A percentile compares a stretch with the other conserved stretches of the same genome.
These are phyloP conservation scores for Cyberlindnera mycetangii DNA, from an alignment of 805 yeast genomes.

Conservation along the genomic window DNA sequence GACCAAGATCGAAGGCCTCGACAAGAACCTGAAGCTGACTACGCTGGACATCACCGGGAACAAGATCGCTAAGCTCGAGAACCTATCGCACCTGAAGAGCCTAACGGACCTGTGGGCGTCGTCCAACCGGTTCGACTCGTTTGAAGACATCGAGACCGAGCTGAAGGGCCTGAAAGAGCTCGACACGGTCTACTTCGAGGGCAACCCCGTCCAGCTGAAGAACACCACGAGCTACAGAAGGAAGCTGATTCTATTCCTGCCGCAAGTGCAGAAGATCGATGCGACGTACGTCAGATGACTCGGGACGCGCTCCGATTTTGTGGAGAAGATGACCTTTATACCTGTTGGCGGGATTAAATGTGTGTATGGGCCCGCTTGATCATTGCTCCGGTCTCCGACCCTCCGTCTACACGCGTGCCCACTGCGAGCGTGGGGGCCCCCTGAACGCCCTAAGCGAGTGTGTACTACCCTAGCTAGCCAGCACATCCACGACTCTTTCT, in stretches of 20 bases:
- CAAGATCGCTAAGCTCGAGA: constrained; percentile 55
- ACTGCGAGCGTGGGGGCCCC: background rate
- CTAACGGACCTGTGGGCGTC: constrained; percentile 96
- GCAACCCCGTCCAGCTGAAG: constrained; percentile 77
- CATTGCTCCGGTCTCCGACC: background rate
- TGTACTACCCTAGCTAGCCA: no score
- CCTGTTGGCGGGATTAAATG: no score
- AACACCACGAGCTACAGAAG: constrained; percentile 83
- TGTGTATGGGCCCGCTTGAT: background rate
- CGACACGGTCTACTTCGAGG: constrained; percentile 91
- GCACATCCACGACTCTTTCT: no score
- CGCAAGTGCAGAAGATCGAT: constrained; percentile 78
- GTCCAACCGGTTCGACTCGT: constrained; percentile 63
- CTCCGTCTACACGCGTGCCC: background rate
- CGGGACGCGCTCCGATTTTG: background rate
- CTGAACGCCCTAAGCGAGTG: background rate
- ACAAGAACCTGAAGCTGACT: constrained; percentile 59
- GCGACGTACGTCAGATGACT: constrained; percentile 65
- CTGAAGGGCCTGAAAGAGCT: constrained; percentile 59
- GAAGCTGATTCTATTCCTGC: constrained; percentile 69
- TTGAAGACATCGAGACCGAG: constrained; percentile 65
- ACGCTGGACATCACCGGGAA: constrained; percentile 84
- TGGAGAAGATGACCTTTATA: background rate
- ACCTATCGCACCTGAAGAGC: constrained; percentile 59
- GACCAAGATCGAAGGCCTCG: constrained; percentile 71